Evolutionary conservation across 139 green algal species (phyloP), one percentile per base, ranked within the genome.

Genomic region (Helicosporidium sp.): DNA sequence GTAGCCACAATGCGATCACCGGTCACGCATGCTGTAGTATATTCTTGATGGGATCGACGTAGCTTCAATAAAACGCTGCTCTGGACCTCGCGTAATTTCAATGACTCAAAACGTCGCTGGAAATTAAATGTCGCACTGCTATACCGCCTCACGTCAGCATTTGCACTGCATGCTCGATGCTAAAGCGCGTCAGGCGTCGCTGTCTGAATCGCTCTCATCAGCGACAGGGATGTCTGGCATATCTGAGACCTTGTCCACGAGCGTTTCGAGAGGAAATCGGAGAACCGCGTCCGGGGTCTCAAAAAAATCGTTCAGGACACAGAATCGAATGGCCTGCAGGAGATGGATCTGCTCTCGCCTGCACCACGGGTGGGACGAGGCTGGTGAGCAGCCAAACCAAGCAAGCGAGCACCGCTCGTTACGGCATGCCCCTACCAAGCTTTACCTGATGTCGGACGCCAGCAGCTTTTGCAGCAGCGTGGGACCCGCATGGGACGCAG

Each of bases 391-490:
- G 3, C 0, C 28, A 18, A 41, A 4, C 31, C 20, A 31, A 15
- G 20, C 13, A 18, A 17, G 2, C 13, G 41, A 19, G 41, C 3
- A 7, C 16, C 8, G 6, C 28, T 4, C 6, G 22, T 17, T 43
- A 19, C 15, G 18, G 13, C 7, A 25, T 43, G 13, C 7, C 2
- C 4, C 18, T 24, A 19, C n/a, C 39, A 43, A 24, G 39, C 39
- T 43, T n/a, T 7, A 50, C 52, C 57, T 51, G 34, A 78, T 66
- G 29, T 80, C 69, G 37, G 57, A 59, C 2, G 55, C 66, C 28
- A 80, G 53, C 51, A 80, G 62, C 51, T 72, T 77, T 48, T 73
- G 51, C 28, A 80, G 60, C 52, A 80, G 62, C 15, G 52, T 54
- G 1, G 62, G 58, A n/a, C n/a, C n/a, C n/a, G n/a, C n/a, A n/a